Conservation (phyloP, 2,329 filamentous ascomycete species). For the Cercospora sesami region DNA sequence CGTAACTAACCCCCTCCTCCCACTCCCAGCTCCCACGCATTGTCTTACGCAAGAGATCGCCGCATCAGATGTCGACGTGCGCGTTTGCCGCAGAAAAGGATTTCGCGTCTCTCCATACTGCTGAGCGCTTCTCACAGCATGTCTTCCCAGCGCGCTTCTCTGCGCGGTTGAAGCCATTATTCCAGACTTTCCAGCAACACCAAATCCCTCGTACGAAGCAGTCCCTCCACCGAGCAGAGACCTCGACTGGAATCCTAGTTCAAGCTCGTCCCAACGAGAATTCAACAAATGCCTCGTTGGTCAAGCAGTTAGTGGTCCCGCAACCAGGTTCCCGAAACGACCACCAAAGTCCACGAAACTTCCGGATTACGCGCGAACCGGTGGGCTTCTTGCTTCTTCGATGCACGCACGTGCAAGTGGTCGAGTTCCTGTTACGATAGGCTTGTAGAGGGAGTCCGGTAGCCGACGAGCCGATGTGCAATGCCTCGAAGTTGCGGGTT, state of each 20-base stretch:
- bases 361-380: not conserved
- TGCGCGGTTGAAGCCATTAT: constrained; percentile 10
- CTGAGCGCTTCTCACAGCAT: not conserved
- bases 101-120: not conserved
- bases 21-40: constrained; percentile 6
- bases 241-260: not conserved
- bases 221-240: not conserved
- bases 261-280: not conserved
- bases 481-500: not conserved
- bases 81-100: constrained; percentile 6
- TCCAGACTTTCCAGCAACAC: not conserved
- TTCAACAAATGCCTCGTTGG: not conserved
- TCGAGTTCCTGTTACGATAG: not conserved
- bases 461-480: constrained; percentile 3
- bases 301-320: not conserved
- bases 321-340: not conserved
- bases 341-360: not conserved
- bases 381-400: not conserved
- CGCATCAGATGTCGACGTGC: not conserved
- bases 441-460: not conserved
- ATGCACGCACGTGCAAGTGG: not conserved
- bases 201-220: not conserved
- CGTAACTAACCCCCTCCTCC: constrained; percentile 13
- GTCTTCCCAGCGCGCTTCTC: not conserved
- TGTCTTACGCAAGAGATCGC: constrained; percentile 12